phyloP scores from a whole-genome alignment of 306 rosid species.

The Castanea sativa region DNA sequence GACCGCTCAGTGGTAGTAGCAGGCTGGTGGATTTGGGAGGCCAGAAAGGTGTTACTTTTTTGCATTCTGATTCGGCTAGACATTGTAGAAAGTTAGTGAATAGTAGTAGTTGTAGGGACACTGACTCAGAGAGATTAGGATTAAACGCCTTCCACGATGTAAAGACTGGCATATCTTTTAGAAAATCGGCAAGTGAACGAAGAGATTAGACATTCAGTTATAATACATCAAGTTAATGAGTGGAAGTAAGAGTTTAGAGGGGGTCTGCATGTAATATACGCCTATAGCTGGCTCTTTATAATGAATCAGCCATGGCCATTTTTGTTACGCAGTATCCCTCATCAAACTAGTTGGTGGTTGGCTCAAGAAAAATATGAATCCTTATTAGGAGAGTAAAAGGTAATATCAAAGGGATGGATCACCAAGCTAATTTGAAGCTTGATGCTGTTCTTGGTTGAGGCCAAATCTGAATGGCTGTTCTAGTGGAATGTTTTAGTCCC shows the following conservation, averaged over 20 bases:
- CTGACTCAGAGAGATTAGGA: slow-evolving; percentile 59
- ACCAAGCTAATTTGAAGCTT: no score
- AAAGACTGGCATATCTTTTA: slow-evolving; percentile 39
- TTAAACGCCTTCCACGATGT: slow-evolving; percentile 40
- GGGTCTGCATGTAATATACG: slow-evolving; percentile 26
- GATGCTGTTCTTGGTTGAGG: no score
- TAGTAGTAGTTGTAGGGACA: slow-evolving; percentile 39
- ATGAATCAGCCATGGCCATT: slow-evolving; percentile 20
- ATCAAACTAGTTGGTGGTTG: background rate
- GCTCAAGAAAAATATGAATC: background rate
- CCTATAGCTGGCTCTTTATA: slow-evolving; percentile 12
- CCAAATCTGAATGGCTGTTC: no score
- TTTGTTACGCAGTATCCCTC: slow-evolving; percentile 4
- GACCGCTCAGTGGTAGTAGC: slow-evolving; percentile 17
- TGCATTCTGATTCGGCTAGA: slow-evolving; percentile 50
- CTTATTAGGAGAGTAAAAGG: background rate
- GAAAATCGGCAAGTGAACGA: slow-evolving; percentile 48
- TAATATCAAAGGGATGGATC: background rate
- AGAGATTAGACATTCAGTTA: slow-evolving; percentile 37
- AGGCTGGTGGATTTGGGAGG: slow-evolving; percentile 24
- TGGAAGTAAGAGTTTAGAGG: slow-evolving; percentile 42
- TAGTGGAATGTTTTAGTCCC: no score
- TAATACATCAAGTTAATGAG: slow-evolving; percentile 22
- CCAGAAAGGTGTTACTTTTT: slow-evolving; percentile 34
- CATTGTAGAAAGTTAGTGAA: slow-evolving; percentile 52